These are phyloP conservation scores for Saccharomycopsis fibuligera DNA, from an alignment of 805 yeast species.

Conservation along the genomic window DNA sequence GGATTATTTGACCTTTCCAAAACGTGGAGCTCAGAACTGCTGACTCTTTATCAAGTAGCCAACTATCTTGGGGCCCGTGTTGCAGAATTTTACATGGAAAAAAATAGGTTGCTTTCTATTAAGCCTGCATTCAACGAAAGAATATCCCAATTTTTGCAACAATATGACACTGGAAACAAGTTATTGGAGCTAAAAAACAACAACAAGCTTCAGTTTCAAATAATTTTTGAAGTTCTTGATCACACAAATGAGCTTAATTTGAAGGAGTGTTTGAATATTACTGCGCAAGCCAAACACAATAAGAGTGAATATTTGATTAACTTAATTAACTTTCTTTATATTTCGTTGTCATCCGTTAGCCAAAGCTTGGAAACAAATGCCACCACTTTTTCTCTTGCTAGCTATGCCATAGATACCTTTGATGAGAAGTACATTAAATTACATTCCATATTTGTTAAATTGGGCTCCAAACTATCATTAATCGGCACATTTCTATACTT, in stretches of 20 bases:
- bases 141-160: not conserved
- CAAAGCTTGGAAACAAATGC: no score
- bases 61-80: not conserved
- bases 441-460: not conserved
- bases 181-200: not conserved
- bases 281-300: no score
- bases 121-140: no score
- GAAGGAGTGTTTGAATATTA: no score
- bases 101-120: no score
- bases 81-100: not conserved
- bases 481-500: not conserved
- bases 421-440: no score
- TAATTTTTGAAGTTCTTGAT: slow-evolving; percentile 2
- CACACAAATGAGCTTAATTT: not conserved
- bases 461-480: not conserved
- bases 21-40: no score
- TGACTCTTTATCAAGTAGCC: no score
- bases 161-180: not conserved
- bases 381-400: no score
- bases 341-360: no score
- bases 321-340: not conserved
- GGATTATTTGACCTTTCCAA: no score
- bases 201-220: not conserved
- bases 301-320: not conserved
- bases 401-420: no score